Conservation (phyloP, 352 stramenopile genomes). For the Albugo laibachii region DNA sequence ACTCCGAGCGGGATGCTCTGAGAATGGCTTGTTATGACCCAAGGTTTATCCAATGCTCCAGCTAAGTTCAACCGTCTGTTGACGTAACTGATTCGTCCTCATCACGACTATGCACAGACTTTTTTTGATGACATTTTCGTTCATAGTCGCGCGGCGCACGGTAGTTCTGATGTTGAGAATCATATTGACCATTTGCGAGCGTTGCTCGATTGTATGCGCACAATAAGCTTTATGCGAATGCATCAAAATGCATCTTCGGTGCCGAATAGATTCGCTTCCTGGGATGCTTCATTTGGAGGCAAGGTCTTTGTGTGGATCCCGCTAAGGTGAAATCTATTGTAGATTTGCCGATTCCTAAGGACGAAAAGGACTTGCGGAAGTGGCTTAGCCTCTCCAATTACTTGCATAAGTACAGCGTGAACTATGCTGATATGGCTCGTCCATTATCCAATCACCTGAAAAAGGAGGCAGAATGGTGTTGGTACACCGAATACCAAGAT, state of each 20-base stretch:
- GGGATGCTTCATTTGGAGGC: conserved; percentile 1
- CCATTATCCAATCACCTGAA: neutral
- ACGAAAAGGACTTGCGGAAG: too few relatives aligned
- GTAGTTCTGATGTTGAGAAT: neutral
- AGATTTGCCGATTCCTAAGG: neutral
- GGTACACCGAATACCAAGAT: neutral
- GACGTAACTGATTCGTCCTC: neutral
- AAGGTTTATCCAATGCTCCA: conserved; percentile 1
- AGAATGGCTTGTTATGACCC: conserved; percentile 5
- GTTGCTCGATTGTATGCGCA: neutral
- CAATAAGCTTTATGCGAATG: conserved; percentile 1
- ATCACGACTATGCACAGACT: neutral
- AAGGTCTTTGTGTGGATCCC: conserved; percentile 2
- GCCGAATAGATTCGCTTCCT: conserved; percentile 2
- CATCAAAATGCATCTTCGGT: conserved; percentile 5
- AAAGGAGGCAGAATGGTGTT: neutral
- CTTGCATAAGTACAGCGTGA: too few relatives aligned
- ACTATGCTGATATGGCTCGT: too few relatives aligned
- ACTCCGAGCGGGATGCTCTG: conserved; percentile 5
- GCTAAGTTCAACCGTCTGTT: conserved; percentile 5
- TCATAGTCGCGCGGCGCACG: neutral
- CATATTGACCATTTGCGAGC: neutral
- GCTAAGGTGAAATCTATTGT: neutral
- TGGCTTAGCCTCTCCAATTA: too few relatives aligned
- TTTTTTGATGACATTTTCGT: conserved; percentile 8